Evolutionary conservation across 2,329 filamentous ascomycete genomes (phyloP).

Genomic region (Bipolaris victoriae): DNA sequence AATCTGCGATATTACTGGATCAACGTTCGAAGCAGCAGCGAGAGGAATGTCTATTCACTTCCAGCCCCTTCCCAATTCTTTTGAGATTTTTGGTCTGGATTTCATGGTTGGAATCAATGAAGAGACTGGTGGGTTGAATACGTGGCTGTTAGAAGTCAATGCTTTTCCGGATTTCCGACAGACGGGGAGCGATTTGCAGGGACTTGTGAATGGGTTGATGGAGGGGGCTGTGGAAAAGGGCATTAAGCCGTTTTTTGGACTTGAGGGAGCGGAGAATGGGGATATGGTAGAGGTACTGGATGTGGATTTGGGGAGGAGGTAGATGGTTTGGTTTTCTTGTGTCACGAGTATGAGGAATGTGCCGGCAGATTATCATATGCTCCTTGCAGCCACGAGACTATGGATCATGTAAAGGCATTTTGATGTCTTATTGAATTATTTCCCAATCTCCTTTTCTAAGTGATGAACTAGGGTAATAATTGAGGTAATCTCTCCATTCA

Average conservation of each 20-base stretch:
- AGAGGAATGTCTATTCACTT: conserved; percentile 87
- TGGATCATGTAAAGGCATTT: too few relatives aligned
- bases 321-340: background rate
- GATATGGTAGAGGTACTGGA: conserved; percentile 53
- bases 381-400: too few relatives aligned
- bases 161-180: conserved; percentile 96
- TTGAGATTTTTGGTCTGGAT: conserved; percentile 91
- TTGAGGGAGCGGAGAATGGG: conserved; percentile 20
- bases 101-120: conserved; percentile 69
- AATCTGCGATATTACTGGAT: conserved; percentile 74
- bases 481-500: too few relatives aligned
- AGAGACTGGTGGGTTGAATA: conserved; percentile 53
- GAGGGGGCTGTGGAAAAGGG: conserved; percentile 71
- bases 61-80: conserved; percentile 84
- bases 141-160: conserved; percentile 89
- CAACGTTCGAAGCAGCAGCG: conserved; percentile 86
- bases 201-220: conserved; percentile 78
- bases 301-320: conserved; percentile 54
- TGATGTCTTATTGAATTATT: too few relatives aligned
- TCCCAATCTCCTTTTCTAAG: too few relatives aligned
- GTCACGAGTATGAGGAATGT: too few relatives aligned
- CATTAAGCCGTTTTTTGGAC: conserved; percentile 71
- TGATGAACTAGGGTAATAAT: too few relatives aligned
- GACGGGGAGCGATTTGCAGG: conserved; percentile 77
- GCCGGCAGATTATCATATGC: too few relatives aligned